Evolutionary conservation across 352 stramenopile genomes (phyloP), one percentile per base, ranked within the genome.

Genomic region (Phytophthora fragariae): DNA sequence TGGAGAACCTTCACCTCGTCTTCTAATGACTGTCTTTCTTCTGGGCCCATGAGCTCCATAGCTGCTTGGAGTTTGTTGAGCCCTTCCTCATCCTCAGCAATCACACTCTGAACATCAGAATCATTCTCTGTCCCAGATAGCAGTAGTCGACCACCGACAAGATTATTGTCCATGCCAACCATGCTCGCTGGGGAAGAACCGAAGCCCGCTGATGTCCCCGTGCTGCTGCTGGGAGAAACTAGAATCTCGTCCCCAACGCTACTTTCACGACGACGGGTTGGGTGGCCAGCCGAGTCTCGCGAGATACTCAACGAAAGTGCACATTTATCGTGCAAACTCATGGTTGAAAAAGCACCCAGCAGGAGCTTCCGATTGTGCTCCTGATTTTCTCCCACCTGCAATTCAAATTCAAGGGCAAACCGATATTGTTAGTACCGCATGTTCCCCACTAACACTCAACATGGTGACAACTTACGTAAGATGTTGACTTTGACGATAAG

Each of bases 291-390:
- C 29, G 68, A 72, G 41, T 94, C 88, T 53, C 88, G 76, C n/a
- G 85, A 93, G 24, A 94, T 92, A 55, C 86, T 92, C 21, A 96
- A 71, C 9, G 90, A 94, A 15, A 96, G 68, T 0, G 90, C 90
- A 33, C 90, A 96, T 65, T 96, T 96, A 73, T 96, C 90, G 46
- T 95, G 90, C 50, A 96, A 77, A 78, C 90, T 96, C 90, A 96
- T 95, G 0, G 87, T 94, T 9, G 90, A 96, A 68, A 96, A 96
- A 3, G 90, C 90, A 2, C 88, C 88, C 37, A 96, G 79, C 3
- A 96, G 55, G 17, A 96, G 72, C 62, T 96, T 95, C 10, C 90
- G 84, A 64, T 96, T 96, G 72, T 95, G 84, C 41, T 94, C 80
- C 54, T 95, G 82, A 62, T 92, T 95, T 31, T 92, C 83, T 68